Percentiles rank a stretch among this genome's conserved stretches.
Evolutionary conservation across 352 stramenopile genomes (phyloP).

Genomic region (Globisporangium rhizosaccharum): DNA sequence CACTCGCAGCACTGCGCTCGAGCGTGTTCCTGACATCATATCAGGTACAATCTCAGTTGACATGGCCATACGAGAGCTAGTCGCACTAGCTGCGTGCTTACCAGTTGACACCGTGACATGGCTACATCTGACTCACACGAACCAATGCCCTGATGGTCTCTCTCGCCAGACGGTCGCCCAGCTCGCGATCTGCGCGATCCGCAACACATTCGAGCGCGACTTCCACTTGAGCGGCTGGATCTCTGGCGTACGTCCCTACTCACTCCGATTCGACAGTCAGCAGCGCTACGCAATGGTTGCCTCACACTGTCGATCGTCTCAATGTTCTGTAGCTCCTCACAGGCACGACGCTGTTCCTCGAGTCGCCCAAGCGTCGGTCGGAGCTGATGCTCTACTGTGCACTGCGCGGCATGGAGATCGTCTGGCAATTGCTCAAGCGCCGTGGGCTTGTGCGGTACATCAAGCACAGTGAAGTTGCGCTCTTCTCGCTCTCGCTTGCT

Average conservation of each 20-base stretch:
- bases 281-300: neutral
- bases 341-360: slow-evolving; percentile 63
- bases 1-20: slow-evolving; percentile 68
- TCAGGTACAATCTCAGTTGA: slow-evolving; percentile 29
- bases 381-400: slow-evolving; percentile 85
- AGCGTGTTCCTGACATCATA: slow-evolving; percentile 81
- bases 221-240: slow-evolving; percentile 35
- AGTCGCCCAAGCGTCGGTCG: slow-evolving; percentile 76
- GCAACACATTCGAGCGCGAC: slow-evolving; percentile 70
- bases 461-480: slow-evolving; percentile 66
- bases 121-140: no score
- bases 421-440: slow-evolving; percentile 74
- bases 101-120: neutral
- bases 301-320: neutral
- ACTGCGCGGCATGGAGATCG: slow-evolving; percentile 64
- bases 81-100: neutral
- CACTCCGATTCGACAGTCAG: neutral
- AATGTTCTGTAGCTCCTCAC: slow-evolving; percentile 34
- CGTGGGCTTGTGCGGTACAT: slow-evolving; percentile 65
- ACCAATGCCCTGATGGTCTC: no score
- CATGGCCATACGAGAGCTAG: no score
- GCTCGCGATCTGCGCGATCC: slow-evolving; percentile 60
- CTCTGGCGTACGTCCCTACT: slow-evolving; percentile 37
- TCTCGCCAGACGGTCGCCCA: slow-evolving; percentile 52
- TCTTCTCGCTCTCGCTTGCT: slow-evolving; percentile 84